Conservation (phyloP, 495 filamentous ascomycete genomes). For the Talaromyces borbonicus region DNA sequence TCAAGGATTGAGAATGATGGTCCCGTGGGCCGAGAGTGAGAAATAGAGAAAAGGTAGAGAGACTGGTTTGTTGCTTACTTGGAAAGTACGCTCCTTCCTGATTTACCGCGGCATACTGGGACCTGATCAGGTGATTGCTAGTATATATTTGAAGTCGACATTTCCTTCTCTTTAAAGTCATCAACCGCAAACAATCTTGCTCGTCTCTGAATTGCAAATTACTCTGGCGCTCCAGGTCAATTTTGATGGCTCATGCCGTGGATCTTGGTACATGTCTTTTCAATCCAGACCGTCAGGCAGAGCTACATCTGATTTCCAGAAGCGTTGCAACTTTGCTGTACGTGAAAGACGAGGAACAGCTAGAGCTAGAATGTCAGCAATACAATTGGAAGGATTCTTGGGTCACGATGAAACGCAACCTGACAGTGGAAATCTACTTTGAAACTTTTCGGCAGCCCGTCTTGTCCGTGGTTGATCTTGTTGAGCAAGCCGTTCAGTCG, state of each 20-base stretch:
- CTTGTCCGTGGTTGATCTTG: neutral
- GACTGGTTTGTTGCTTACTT: too few species aligned
- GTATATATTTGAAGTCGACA: too few species aligned
- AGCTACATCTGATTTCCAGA: constrained; percentile 1
- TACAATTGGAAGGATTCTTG: neutral
- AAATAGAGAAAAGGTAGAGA: too few species aligned
- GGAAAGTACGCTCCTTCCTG: too few species aligned
- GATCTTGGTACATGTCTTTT: constrained; percentile 3
- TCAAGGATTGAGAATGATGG: too few species aligned
- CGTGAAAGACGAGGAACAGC: neutral
- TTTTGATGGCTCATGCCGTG: constrained; percentile 2
- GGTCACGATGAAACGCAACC: neutral
- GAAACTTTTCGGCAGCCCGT: neutral
- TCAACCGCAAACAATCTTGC: neutral
- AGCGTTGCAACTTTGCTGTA: neutral
- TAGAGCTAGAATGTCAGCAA: neutral
- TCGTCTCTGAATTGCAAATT: neutral
- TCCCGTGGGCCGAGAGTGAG: too few species aligned
- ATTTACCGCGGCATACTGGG: too few species aligned
- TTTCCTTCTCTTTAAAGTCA: neutral
- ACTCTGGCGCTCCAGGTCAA: neutral
- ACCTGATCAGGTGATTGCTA: too few species aligned
- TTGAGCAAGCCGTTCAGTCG: constrained; percentile 2
- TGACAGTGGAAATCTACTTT: neutral
- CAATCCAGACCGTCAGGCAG: neutral